phyloP scores from a whole-genome alignment of 495 filamentous ascomycete species.

The Podospora appendiculata region DNA sequence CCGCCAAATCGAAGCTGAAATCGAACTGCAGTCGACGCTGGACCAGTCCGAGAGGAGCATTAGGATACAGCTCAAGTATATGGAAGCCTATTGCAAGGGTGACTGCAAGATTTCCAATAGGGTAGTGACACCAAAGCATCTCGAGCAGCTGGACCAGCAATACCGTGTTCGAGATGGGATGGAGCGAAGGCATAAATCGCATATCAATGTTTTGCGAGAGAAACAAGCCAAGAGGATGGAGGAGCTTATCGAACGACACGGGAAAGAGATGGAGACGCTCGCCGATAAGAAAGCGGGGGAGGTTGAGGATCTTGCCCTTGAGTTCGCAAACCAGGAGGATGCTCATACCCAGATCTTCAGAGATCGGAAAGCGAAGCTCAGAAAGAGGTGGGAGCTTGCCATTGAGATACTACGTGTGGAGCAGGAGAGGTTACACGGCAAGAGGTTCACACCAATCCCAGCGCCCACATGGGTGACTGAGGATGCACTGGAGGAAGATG shows the following conservation, averaged over 20 bases:
- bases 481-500: no score
- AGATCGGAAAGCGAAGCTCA: slow-evolving; percentile 42
- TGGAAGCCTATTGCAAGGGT: slow-evolving; percentile 70
- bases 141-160: slow-evolving; percentile 60
- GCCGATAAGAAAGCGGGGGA: slow-evolving; percentile 44
- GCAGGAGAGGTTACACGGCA: slow-evolving; percentile 43
- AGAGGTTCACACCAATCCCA: slow-evolving; percentile 33
- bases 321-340: slow-evolving; percentile 46
- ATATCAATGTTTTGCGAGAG: slow-evolving; percentile 75
- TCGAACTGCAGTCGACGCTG: slow-evolving; percentile 43
- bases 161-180: slow-evolving; percentile 62
- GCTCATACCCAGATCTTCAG: slow-evolving; percentile 38
- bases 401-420: slow-evolving; percentile 55
- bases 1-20: slow-evolving; percentile 65
- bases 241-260: slow-evolving; percentile 57
- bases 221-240: slow-evolving; percentile 64
- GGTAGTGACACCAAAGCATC: slow-evolving; percentile 48
- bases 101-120: slow-evolving; percentile 30
- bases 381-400: slow-evolving; percentile 53
- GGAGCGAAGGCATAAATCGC: slow-evolving; percentile 59
- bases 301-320: slow-evolving; percentile 49
- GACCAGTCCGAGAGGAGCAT: slow-evolving; percentile 52
- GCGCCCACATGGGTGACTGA: no score
- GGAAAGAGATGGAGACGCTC: slow-evolving; percentile 50
- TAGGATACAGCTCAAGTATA: slow-evolving; percentile 62